Conservation (phyloP, 495 filamentous ascomycete species). For the Choiromyces venosus region DNA sequence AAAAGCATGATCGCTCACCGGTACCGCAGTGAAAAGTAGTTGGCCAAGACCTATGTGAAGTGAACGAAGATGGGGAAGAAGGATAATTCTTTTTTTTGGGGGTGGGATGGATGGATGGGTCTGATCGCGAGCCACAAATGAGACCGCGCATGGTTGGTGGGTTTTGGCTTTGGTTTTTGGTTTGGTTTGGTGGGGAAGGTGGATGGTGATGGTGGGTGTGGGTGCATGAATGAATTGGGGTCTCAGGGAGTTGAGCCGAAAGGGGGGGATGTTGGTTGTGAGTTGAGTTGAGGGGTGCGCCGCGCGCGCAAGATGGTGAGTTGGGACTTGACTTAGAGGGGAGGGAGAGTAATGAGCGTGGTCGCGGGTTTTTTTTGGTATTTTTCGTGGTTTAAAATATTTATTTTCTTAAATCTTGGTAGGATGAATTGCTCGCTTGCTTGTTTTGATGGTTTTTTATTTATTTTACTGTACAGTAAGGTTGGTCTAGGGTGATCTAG, state of each 20-base stretch:
- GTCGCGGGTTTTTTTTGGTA: neutral
- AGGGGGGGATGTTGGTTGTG: too few species aligned
- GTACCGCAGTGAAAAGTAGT: too few species aligned
- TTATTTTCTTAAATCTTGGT: conserved; percentile 18
- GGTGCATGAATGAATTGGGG: neutral
- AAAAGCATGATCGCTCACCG: neutral
- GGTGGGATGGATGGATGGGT: neutral
- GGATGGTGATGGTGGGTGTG: too few species aligned
- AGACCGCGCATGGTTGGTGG: neutral
- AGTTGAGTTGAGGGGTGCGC: too few species aligned
- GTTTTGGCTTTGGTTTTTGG: too few species aligned
- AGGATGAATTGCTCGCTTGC: conserved; percentile 8
- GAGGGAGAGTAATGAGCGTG: neutral
- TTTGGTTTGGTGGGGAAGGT: too few species aligned
- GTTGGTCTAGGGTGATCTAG: too few species aligned
- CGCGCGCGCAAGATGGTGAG: too few species aligned
- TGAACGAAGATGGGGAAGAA: neutral
- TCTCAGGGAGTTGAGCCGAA: neutral
- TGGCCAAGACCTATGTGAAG: neutral
- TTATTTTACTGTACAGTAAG: conserved; percentile 18
- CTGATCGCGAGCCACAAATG: conserved; percentile 1
- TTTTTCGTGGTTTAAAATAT: conserved; percentile 12
- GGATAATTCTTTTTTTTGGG: too few species aligned
- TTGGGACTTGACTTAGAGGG: too few species aligned
- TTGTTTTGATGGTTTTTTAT: conserved; percentile 15